A percentile compares a stretch with the other conserved stretches of the same genome.
Conservation (phyloP, 768 basidiomycete genomes). For the Panellus pusillus region DNA sequence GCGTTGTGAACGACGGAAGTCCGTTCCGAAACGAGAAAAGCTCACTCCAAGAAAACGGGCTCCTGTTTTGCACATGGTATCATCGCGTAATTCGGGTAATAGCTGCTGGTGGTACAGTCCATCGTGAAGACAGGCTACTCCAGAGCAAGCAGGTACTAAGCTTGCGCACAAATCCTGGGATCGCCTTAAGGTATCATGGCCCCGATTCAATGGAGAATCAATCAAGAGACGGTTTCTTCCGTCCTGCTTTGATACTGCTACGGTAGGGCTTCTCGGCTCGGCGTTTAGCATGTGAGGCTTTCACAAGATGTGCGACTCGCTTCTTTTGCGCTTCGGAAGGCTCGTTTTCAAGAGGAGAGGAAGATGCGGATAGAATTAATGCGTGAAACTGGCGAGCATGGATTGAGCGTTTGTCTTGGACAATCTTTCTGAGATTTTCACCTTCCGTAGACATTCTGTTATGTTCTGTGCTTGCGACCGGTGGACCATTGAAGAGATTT, state of each 20-base stretch:
- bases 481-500: constrained; percentile 66
- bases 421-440: constrained; percentile 20
- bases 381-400: constrained; percentile 46
- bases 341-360: constrained; percentile 47
- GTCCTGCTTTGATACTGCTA: constrained; percentile 44
- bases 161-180: too few relatives aligned
- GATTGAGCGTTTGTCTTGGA: background rate
- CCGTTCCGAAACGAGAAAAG: too few relatives aligned
- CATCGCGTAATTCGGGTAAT: too few relatives aligned
- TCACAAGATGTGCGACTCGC: constrained; percentile 47
- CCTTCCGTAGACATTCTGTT: constrained; percentile 71
- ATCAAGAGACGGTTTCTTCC: too few relatives aligned
- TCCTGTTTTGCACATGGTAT: too few relatives aligned
- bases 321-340: constrained; percentile 57
- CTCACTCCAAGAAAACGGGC: too few relatives aligned
- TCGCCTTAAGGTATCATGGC: too few relatives aligned
- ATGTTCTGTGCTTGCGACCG: constrained; percentile 81
- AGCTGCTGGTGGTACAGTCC: too few relatives aligned
- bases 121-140: too few relatives aligned
- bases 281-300: constrained; percentile 48
- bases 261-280: constrained; percentile 52
- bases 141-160: too few relatives aligned
- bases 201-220: too few relatives aligned
- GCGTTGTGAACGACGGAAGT: too few relatives aligned
- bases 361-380: constrained; percentile 49